Evolutionary conservation across 768 basidiomycete genomes (phyloP).

Genomic region (Suillus cothurnatus): DNA sequence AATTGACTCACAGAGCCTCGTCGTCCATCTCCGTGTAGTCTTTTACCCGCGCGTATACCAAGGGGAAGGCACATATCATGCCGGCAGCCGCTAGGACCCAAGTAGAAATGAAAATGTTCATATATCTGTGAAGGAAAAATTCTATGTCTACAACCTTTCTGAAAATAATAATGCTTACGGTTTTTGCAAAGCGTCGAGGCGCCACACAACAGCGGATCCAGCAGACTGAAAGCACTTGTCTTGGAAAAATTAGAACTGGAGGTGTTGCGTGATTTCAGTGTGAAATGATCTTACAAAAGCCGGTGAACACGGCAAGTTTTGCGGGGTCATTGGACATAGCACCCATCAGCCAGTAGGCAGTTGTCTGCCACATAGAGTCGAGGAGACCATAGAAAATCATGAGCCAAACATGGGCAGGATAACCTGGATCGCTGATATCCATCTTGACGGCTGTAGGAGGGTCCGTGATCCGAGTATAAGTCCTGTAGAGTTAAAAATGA

Average conservation of each 20-base stretch:
- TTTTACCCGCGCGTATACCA: conserved; percentile 66
- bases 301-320: conserved; percentile 78
- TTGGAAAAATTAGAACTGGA: conserved; percentile 14
- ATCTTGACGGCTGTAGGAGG: conserved; percentile 45
- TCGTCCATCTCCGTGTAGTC: conserved; percentile 54
- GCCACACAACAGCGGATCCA: conserved; percentile 65
- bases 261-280: conserved; percentile 10
- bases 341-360: conserved; percentile 82
- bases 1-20: conserved; percentile 49
- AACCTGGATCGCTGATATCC: conserved; percentile 59
- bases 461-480: conserved; percentile 60
- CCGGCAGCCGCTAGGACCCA: conserved; percentile 66
- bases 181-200: conserved; percentile 59
- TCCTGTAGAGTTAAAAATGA: conserved; percentile 28
- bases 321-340: conserved; percentile 83
- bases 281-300: conserved; percentile 61
- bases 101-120: conserved; percentile 69
- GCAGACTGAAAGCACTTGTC: conserved; percentile 76
- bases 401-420: conserved; percentile 57
- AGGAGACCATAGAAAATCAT: conserved; percentile 76
- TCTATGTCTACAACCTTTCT: conserved; percentile 13
- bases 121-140: conserved; percentile 38
- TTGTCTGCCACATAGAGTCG: conserved; percentile 87
- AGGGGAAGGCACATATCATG: conserved; percentile 62
- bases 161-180: conserved; percentile 46